A percentile compares a stretch with the other conserved stretches of the same genome.
Conservation (phyloP, 768 basidiomycete genomes). For the Hysterangium stoloniferum region DNA sequence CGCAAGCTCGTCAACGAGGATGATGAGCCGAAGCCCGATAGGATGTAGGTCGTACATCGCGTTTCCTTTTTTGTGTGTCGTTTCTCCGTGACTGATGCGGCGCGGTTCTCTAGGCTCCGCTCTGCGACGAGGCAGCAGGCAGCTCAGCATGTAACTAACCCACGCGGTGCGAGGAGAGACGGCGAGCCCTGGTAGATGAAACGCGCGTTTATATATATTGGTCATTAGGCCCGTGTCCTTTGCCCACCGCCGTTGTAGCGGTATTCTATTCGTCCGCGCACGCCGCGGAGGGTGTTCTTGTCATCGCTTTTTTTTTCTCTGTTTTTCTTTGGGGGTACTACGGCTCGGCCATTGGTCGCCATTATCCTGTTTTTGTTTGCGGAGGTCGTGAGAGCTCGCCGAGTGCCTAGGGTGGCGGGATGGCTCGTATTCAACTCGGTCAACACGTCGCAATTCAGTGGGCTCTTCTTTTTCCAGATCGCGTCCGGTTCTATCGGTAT, state of each 20-base stretch:
- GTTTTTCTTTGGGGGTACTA: too few species aligned
- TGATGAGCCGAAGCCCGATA: slow-evolving; percentile 73
- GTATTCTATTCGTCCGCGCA: background rate
- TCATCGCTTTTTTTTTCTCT: background rate
- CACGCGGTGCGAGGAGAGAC: slow-evolving; percentile 32
- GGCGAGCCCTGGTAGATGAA: slow-evolving; percentile 40
- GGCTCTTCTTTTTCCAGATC: too few species aligned
- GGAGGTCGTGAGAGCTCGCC: too few species aligned
- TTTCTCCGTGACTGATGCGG: slow-evolving; percentile 1
- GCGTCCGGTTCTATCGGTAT: too few species aligned
- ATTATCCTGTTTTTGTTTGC: too few species aligned
- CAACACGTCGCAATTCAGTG: too few species aligned
- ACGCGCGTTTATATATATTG: background rate
- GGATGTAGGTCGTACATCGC: slow-evolving; percentile 54
- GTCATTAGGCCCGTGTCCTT: background rate
- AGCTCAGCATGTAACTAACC: slow-evolving; percentile 26
- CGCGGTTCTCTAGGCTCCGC: slow-evolving; percentile 51
- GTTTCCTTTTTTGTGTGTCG: slow-evolving; percentile 16
- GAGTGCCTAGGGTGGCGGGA: too few species aligned
- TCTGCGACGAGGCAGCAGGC: slow-evolving; percentile 82
- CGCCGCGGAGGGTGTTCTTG: background rate
- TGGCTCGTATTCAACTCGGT: too few species aligned
- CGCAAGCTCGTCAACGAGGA: slow-evolving; percentile 82
- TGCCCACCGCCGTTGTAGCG: background rate
- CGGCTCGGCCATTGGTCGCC: too few species aligned